Evolutionary conservation across 2,329 filamentous ascomycete species (phyloP).

Genomic region (Aspergillus tubingensis): DNA sequence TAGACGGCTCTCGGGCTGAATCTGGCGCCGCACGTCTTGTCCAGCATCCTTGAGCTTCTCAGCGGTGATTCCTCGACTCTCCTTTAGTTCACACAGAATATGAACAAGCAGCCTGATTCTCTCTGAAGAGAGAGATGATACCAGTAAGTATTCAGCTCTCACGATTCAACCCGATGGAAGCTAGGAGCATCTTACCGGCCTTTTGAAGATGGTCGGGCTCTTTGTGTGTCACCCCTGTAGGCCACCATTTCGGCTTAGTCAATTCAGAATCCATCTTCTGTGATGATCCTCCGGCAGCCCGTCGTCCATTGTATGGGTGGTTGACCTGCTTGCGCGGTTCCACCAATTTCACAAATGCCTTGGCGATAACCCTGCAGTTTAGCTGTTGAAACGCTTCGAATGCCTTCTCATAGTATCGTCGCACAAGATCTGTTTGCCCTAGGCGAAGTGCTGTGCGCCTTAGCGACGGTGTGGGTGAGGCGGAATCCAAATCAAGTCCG

Average conservation of each 20-base stretch:
- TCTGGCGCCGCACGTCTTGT: slow-evolving; percentile 42
- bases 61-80: slow-evolving; percentile 39
- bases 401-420: slow-evolving; percentile 40
- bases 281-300: slow-evolving; percentile 19
- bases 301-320: slow-evolving; percentile 48
- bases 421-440: slow-evolving; percentile 29
- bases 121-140: slow-evolving; percentile 26
- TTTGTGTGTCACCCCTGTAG: slow-evolving; percentile 42
- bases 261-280: slow-evolving; percentile 39
- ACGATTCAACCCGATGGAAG: not conserved
- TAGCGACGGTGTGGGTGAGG: slow-evolving; percentile 23
- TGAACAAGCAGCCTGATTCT: slow-evolving; percentile 43
- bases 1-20: slow-evolving; percentile 36
- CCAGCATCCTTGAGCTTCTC: slow-evolving; percentile 43
- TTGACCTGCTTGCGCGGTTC: slow-evolving; percentile 49
- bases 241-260: slow-evolving; percentile 46
- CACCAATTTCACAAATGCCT: slow-evolving; percentile 46
- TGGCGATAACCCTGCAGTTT: slow-evolving; percentile 45
- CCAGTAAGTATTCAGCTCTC: not conserved
- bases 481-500: slow-evolving; percentile 20
- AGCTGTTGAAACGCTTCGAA: slow-evolving; percentile 46
- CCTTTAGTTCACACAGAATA: slow-evolving; percentile 41
- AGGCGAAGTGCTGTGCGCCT: slow-evolving; percentile 32
- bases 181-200: slow-evolving; percentile 33
- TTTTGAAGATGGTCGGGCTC: slow-evolving; percentile 50